phyloP scores from a whole-genome alignment of 495 filamentous ascomycete species.

The Penicillium arizonense region DNA sequence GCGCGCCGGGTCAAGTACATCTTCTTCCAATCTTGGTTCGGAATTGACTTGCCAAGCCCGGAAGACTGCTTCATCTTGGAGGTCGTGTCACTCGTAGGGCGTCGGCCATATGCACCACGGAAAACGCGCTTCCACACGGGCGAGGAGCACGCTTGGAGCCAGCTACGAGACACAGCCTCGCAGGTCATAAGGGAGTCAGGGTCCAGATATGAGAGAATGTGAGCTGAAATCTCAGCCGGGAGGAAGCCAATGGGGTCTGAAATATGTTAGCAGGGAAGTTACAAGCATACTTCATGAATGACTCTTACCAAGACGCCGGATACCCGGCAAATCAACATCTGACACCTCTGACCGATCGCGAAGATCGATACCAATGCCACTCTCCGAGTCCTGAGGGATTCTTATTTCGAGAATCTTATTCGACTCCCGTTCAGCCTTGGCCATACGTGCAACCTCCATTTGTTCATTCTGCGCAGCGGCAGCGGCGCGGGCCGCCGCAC shows the following conservation, averaged over 20 bases:
- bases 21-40: slow-evolving; percentile 76
- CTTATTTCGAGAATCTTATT: slow-evolving; percentile 32
- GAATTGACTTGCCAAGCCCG: slow-evolving; percentile 50
- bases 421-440: slow-evolving; percentile 38
- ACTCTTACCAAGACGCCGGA: slow-evolving; percentile 40
- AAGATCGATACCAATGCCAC: slow-evolving; percentile 76
- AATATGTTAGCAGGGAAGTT: slow-evolving; percentile 12
- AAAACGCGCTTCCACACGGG: slow-evolving; percentile 82
- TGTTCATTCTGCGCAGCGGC: slow-evolving; percentile 63
- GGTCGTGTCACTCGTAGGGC: slow-evolving; percentile 39
- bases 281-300: slow-evolving; percentile 1
- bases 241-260: slow-evolving; percentile 66
- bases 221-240: slow-evolving; percentile 69
- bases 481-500: slow-evolving; percentile 68
- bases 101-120: slow-evolving; percentile 57
- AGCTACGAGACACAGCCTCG: slow-evolving; percentile 60
- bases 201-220: slow-evolving; percentile 71
- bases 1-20: slow-evolving; percentile 74
- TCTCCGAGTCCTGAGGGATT: slow-evolving; percentile 61
- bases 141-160: slow-evolving; percentile 61
- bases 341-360: slow-evolving; percentile 47
- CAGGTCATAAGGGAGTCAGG: slow-evolving; percentile 60
- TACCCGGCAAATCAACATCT: slow-evolving; percentile 35
- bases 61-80: slow-evolving; percentile 40
- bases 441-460: slow-evolving; percentile 26